These are phyloP conservation scores for Cutaneotrichosporon sp. DNA, from an alignment of 1,284 basidiomycete species.

Conservation along the genomic window DNA sequence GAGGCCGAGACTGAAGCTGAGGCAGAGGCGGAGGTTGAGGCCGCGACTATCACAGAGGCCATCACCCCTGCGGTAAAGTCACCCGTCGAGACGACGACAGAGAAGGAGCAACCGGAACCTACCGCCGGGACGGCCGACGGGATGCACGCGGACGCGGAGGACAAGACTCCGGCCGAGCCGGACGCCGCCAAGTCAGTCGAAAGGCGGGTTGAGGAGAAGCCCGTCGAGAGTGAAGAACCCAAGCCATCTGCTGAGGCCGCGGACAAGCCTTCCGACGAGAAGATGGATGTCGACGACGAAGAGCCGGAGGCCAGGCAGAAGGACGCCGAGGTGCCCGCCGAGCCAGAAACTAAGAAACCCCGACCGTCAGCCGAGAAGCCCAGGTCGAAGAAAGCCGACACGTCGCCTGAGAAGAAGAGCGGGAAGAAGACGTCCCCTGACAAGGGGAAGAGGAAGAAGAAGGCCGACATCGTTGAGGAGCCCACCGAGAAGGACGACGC, in stretches of 20 bases:
- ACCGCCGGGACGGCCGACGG: too few relatives aligned
- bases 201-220: too few relatives aligned
- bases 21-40: too few relatives aligned
- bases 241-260: background rate
- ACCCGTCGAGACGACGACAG: too few relatives aligned
- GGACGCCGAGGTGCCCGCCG: background rate
- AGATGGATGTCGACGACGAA: background rate
- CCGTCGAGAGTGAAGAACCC: background rate
- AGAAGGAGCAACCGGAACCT: too few relatives aligned
- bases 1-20: too few relatives aligned
- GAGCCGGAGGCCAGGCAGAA: background rate
- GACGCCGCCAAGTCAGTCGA: background rate
- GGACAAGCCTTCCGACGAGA: background rate
- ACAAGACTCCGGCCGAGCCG: too few relatives aligned
- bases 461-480: background rate
- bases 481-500: slow-evolving; percentile 1
- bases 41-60: too few relatives aligned
- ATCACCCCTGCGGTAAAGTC: too few relatives aligned
- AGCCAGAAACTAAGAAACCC: background rate
- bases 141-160: too few relatives aligned
- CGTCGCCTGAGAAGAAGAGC: background rate
- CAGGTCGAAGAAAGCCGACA: background rate
- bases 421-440: slow-evolving; percentile 12
- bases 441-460: slow-evolving; percentile 9
- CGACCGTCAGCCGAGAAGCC: background rate